Conservation (phyloP, 306 rosid genomes). For the Pueraria montana region DNA sequence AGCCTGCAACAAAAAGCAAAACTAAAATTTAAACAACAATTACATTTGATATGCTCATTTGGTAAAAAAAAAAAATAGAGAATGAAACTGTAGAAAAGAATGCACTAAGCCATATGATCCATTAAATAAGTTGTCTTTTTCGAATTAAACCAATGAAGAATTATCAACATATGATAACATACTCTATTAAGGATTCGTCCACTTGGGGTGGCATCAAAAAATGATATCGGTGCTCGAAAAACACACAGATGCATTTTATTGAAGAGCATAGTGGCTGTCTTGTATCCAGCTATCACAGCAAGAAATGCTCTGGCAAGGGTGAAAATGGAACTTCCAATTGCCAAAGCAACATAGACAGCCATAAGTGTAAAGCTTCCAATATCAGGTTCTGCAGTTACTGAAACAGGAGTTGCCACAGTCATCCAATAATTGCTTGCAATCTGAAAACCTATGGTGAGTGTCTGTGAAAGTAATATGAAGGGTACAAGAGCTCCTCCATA, state of each 20-base stretch:
- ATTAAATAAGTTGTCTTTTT: neutral
- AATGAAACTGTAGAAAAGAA: neutral
- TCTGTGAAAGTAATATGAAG: constrained; percentile 68
- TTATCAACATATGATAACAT: constrained; percentile 27
- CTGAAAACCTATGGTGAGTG: constrained; percentile 63
- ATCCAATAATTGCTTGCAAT: constrained; percentile 93
- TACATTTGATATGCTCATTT: neutral
- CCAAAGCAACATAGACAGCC: constrained; percentile 70
- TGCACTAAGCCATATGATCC: too few species aligned
- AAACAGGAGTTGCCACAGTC: constrained; percentile 84
- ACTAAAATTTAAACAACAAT: constrained; percentile 11
- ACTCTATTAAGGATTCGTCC: constrained; percentile 71
- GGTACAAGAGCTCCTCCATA: constrained; percentile 91
- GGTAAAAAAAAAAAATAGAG: neutral
- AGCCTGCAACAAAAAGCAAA: constrained; percentile 47
- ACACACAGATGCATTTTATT: constrained; percentile 72
- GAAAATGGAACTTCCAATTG: constrained; percentile 71
- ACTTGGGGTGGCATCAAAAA: constrained; percentile 82
- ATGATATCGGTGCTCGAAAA: constrained; percentile 87
- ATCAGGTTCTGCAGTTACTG: constrained; percentile 56
- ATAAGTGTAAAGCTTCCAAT: constrained; percentile 61
- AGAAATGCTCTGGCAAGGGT: constrained; percentile 59
- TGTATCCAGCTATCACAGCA: constrained; percentile 64
- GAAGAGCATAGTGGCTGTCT: constrained; percentile 77
- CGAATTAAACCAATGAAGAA: constrained; percentile 14